Evolutionary conservation across 2,329 filamentous ascomycete species (phyloP).

Genomic region (Diaporthe amygdali): DNA sequence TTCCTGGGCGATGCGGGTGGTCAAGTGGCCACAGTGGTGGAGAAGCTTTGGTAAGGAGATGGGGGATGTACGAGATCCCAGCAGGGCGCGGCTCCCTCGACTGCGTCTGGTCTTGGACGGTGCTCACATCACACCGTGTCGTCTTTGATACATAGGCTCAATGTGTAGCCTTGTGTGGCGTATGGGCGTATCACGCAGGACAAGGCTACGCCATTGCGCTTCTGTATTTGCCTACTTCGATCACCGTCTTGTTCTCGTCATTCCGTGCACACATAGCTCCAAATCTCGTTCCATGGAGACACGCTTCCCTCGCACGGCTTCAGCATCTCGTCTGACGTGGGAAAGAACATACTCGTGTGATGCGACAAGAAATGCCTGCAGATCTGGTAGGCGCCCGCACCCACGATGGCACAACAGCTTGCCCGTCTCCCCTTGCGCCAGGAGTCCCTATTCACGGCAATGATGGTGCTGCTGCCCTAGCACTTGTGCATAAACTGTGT

Average conservation of each 20-base stretch:
- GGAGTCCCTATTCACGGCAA: background rate
- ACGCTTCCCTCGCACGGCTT: background rate
- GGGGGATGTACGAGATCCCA: background rate
- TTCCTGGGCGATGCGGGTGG: background rate
- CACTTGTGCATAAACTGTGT: background rate
- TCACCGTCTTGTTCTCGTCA: background rate
- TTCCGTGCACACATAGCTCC: background rate
- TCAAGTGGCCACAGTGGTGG: background rate
- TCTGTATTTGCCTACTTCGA: background rate
- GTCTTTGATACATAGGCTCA: background rate
- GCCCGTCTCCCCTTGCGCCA: background rate
- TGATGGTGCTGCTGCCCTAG: background rate
- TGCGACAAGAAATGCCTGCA: background rate
- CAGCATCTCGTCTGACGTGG: background rate
- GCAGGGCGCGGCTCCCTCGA: background rate
- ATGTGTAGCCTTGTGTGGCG: background rate
- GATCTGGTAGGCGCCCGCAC: background rate
- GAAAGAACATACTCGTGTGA: background rate
- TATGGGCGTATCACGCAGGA: background rate
- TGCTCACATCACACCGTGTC: background rate
- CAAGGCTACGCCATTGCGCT: background rate
- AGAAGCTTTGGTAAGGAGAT: background rate
- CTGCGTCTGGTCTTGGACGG: background rate
- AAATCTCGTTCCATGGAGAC: background rate
- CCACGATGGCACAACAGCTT: background rate